Base-by-base conservation (phyloP, 345 rosid genomes). In the Gossypium arboreum region DNA sequence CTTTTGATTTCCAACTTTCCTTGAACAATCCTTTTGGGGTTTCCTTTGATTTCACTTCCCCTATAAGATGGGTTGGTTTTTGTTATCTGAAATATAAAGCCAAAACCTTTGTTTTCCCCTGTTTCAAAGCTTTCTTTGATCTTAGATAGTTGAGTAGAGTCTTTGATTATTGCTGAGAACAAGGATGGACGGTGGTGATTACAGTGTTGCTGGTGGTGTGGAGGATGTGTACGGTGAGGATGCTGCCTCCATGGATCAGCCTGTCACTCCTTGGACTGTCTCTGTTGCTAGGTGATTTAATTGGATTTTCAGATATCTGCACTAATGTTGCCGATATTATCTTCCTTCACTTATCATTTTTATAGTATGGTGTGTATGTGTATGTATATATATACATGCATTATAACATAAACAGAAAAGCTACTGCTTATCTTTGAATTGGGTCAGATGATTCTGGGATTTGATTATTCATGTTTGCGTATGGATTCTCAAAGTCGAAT, bases 191-290 rank as follows among this genome's bases (percentile, higher is more conserved):
- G 78, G 79, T 76, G 76, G 80, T 78, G 85, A 80, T 29, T 80
- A 82, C 79, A 76, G 67, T 69, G 85, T 67, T 11, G 87, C 82
- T 11, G 92, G 91, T 24, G 94, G 92, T 25, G 86, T 79, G 13
- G 88, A 87, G 82, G 94, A 93, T 54, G 87, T 86, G 29, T 89
- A 85, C 64, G 98, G 98, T 80, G 96, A 90, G 82, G 96, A 93
- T 83, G 29, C 66, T 69, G 93, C 98, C 86, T 84, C 91, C 11
- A 84, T 85, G 91, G 98, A 93, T 73, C 98, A 93, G 84, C 88
- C 86, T 58, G 75, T 90, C 65, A 95, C 99, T 16, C 99, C 99
- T 34, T 95, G 97, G 99, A 83, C 96, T 62, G 76, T 85, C 81
- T 90, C 93, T 13, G 90, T 91, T 78, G 94, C 98, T 76, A 91